Percentiles rank a stretch among this genome's conserved stretches.
phyloP scores from a whole-genome alignment of 1,284 basidiomycete species.

The Flammula alnicola region DNA sequence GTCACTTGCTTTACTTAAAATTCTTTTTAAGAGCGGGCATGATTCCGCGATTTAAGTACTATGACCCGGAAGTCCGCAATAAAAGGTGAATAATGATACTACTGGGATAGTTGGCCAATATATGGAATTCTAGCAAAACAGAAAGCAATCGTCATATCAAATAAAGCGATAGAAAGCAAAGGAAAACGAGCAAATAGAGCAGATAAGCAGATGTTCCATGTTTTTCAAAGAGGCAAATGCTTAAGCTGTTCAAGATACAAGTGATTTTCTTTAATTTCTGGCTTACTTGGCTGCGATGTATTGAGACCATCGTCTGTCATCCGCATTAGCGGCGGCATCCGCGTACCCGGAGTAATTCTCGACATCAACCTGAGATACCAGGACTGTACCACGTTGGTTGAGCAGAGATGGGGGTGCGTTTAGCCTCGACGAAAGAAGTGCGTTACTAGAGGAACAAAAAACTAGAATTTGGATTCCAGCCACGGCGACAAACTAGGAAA shows the following conservation, averaged over 20 bases:
- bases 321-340: slow-evolving; percentile 40
- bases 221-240: not conserved
- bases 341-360: slow-evolving; percentile 48
- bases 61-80: not conserved
- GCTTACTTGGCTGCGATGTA: slow-evolving; percentile 23
- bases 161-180: not conserved
- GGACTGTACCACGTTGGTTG: slow-evolving; percentile 33
- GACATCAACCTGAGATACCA: slow-evolving; percentile 45
- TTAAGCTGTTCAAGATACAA: not conserved
- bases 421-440: slow-evolving; percentile 47
- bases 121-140: not conserved
- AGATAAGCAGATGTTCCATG: too few species aligned
- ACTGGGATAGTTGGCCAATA: too few species aligned
- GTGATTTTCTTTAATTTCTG: slow-evolving; percentile 5
- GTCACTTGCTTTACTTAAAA: too few species aligned
- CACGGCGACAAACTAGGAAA: slow-evolving; percentile 55
- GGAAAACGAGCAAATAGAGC: not conserved
- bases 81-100: too few species aligned
- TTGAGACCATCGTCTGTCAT: slow-evolving; percentile 37
- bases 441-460: slow-evolving; percentile 55
- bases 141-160: slow-evolving; percentile 1
- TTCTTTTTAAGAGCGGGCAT: too few species aligned
- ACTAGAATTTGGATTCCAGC: slow-evolving; percentile 51
- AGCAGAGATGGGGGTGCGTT: slow-evolving; percentile 43
- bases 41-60: too few species aligned